phyloP scores from a whole-genome alignment of 306 rosid species.

The Cucumis hystrix region DNA sequence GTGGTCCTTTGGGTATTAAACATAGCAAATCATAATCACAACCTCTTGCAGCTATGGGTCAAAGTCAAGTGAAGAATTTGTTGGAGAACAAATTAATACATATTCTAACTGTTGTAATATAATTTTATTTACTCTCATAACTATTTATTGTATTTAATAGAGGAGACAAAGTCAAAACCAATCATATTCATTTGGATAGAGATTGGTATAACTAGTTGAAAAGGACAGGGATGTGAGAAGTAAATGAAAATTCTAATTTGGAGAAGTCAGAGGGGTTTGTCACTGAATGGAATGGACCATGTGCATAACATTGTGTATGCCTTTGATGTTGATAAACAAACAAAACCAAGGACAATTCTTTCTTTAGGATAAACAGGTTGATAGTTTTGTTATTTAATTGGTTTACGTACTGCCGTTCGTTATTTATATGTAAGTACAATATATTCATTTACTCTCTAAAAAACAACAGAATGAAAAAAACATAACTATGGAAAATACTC shows the following conservation, averaged over 20 bases:
- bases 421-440: neutral
- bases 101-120: neutral
- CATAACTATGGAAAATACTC: neutral
- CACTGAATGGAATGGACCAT: constrained; percentile 1
- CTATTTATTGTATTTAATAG: neutral
- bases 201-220: neutral
- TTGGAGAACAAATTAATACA: neutral
- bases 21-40: neutral
- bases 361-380: neutral
- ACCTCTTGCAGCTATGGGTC: neutral
- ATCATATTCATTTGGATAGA: constrained; percentile 5
- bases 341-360: neutral
- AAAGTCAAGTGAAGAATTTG: neutral
- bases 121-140: neutral
- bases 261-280: neutral
- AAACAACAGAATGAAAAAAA: neutral
- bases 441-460: neutral
- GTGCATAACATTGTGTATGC: neutral
- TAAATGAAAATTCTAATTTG: neutral
- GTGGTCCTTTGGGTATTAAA: neutral
- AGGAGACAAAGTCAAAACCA: constrained; percentile 8
- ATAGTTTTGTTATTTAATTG: neutral
- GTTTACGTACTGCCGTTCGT: neutral
- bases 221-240: neutral
- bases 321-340: neutral